Conservation (phyloP, 2,329 filamentous ascomycete genomes). For the Sphaerulina vaccinii region DNA sequence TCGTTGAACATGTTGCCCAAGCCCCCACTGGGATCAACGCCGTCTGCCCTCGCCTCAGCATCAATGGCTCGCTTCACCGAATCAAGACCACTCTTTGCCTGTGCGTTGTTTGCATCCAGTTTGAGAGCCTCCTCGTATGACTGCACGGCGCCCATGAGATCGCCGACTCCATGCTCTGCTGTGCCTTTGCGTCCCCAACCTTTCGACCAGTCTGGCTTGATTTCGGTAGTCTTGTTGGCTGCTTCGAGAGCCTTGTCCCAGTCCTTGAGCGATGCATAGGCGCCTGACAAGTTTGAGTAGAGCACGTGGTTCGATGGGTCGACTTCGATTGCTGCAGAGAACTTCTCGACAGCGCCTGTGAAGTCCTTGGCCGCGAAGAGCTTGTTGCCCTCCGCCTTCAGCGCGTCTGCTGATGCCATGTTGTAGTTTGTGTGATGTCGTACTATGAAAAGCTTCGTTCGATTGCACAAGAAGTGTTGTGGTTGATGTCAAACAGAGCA, state of each 20-base stretch:
- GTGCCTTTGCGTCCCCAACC: constrained; percentile 93
- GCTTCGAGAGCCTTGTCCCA: constrained; percentile 83
- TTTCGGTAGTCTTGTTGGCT: constrained; percentile 86
- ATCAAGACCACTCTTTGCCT: constrained; percentile 83
- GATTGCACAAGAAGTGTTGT: no score
- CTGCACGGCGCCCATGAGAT: constrained; percentile 80
- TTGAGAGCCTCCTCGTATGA: constrained; percentile 95
- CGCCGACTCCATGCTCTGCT: constrained; percentile 81
- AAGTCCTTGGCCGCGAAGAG: constrained; percentile 98
- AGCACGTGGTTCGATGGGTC: constrained; percentile 92
- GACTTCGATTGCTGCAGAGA: constrained; percentile 86
- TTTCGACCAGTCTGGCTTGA: constrained; percentile 98
- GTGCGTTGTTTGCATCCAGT: constrained; percentile 84
- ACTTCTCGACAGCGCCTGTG: constrained; percentile 88
- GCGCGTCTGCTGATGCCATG: constrained; percentile 65
- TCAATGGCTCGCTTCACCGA: constrained; percentile 87
- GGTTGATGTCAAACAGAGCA: no score
- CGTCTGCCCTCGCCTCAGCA: constrained; percentile 65
- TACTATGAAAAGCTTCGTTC: no score
- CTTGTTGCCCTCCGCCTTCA: constrained; percentile 79
- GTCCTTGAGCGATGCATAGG: constrained; percentile 83
- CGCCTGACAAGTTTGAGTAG: constrained; percentile 92
- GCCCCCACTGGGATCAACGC: constrained; percentile 67
- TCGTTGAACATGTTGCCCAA: constrained; percentile 95
- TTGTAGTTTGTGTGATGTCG: constrained; percentile 9